These are phyloP conservation scores for Eucalyptus sp. DNA, from an alignment of 345 rosid genomes.

Conservation along the genomic window DNA sequence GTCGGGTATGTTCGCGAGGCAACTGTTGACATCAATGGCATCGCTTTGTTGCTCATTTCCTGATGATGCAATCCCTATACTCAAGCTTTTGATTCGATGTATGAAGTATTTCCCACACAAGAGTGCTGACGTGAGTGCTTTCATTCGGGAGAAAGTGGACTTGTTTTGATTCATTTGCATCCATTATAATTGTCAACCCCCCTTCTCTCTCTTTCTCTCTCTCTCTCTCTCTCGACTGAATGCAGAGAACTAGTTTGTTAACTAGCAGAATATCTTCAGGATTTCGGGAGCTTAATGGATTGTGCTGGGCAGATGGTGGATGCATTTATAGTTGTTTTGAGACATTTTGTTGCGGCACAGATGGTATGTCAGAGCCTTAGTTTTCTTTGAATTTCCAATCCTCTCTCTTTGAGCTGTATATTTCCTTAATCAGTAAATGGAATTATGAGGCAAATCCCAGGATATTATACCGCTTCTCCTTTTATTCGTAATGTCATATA, in stretches of 20 bases:
- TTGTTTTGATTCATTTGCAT: neutral
- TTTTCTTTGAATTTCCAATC: neutral
- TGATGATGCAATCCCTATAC: constrained; percentile 42
- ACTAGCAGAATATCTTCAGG: constrained; percentile 36
- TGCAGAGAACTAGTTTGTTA: neutral
- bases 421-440: neutral
- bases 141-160: neutral
- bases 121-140: constrained; percentile 33
- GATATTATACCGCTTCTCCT: neutral
- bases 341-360: constrained; percentile 31
- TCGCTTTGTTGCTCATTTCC: constrained; percentile 65
- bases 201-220: neutral
- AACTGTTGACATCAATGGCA: constrained; percentile 53
- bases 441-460: neutral
- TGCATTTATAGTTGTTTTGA: constrained; percentile 49
- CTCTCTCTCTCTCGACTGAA: neutral
- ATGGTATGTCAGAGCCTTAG: constrained; percentile 22
- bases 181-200: neutral
- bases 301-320: constrained; percentile 43
- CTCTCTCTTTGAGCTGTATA: neutral
- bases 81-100: constrained; percentile 48
- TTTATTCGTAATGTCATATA: neutral
- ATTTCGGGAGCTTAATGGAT: constrained; percentile 23
- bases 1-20: constrained; percentile 37
- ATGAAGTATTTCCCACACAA: constrained; percentile 36